Evolutionary conservation across 2,329 filamentous ascomycete species (phyloP).

Genomic region (Cercospora sp.): DNA sequence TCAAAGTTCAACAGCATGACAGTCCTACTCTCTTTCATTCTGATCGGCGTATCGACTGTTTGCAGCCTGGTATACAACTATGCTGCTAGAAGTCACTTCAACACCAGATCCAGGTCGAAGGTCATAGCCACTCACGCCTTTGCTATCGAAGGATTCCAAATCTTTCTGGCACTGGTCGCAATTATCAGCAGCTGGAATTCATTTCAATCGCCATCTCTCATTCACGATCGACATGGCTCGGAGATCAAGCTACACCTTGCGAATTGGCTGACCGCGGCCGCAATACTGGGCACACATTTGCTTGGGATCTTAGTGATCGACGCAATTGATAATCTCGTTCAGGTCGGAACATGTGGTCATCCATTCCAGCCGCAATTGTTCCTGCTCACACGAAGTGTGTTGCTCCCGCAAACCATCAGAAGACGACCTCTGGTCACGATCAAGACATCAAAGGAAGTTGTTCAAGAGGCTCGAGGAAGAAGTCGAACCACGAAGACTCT

Average conservation of each 20-base stretch:
- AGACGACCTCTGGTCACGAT: neutral
- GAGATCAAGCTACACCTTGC: neutral
- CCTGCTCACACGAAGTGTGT: constrained; percentile 18
- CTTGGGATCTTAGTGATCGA: constrained; percentile 17
- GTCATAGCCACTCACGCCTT: constrained; percentile 17
- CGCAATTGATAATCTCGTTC: constrained; percentile 20
- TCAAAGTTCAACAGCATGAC: neutral
- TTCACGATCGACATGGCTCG: neutral
- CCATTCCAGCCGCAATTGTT: constrained; percentile 20
- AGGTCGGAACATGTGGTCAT: constrained; percentile 16
- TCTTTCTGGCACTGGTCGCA: constrained; percentile 2
- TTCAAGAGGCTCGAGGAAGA: neutral
- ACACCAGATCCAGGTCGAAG: neutral
- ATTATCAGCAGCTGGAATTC: neutral
- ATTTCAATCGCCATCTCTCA: neutral
- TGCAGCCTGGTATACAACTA: constrained; percentile 18
- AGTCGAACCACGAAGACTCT: constrained; percentile 3
- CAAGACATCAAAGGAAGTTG: neutral
- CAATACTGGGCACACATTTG: neutral
- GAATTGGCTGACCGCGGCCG: neutral
- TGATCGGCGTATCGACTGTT: constrained; percentile 8
- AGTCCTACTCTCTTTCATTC: neutral
- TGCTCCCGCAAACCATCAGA: constrained; percentile 16
- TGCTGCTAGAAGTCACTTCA: neutral
- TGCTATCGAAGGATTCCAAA: constrained; percentile 19